Conservation (phyloP, 164 flowering plant species). For the Protea cynaroides region DNA sequence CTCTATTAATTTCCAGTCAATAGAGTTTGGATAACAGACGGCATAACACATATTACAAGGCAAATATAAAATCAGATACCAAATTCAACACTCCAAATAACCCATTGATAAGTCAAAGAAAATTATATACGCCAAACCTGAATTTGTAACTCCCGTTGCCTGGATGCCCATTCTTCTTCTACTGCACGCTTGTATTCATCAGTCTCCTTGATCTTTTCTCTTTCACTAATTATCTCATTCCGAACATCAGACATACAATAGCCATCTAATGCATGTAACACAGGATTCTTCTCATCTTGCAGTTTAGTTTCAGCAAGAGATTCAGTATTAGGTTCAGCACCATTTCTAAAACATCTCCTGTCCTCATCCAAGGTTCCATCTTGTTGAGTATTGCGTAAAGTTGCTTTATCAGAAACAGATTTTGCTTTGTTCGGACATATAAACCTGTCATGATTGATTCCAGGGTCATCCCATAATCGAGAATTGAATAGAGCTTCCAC, state of each 20-base stretch:
- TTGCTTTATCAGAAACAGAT: constrained; percentile 1
- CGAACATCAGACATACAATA: constrained; percentile 12
- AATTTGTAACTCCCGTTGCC: constrained; percentile 53
- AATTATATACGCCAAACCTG: constrained; percentile 44
- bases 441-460: not conserved
- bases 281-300: not conserved
- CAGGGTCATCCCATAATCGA: not conserved
- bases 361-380: constrained; percentile 6
- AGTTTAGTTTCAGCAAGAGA: not conserved
- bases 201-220: constrained; percentile 81
- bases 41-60: too few relatives aligned
- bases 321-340: not conserved
- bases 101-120: not conserved
- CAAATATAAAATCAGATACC: not conserved
- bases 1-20: too few relatives aligned
- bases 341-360: not conserved
- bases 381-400: not conserved
- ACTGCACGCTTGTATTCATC: constrained; percentile 65
- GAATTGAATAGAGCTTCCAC: not conserved
- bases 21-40: too few relatives aligned
- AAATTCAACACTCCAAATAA: not conserved
- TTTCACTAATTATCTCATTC: constrained; percentile 34
- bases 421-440: constrained; percentile 7
- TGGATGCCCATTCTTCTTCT: constrained; percentile 80
- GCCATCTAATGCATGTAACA: constrained; percentile 6